Evolutionary conservation across 2,329 filamentous ascomycete genomes (phyloP).

Genomic region (Neurospora sp.): DNA sequence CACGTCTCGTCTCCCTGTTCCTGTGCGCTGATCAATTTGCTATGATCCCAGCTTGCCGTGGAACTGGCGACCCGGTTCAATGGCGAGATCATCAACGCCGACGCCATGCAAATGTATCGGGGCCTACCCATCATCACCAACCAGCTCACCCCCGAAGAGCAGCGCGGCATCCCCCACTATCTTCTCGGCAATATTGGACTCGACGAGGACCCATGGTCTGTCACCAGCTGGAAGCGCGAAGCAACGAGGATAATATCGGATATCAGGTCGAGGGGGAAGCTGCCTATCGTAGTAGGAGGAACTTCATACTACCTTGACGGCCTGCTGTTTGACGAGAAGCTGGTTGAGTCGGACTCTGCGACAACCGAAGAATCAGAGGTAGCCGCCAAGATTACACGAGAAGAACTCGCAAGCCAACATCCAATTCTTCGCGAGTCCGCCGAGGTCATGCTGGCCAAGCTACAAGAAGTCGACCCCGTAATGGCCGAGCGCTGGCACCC

Average conservation of each 20-base stretch:
- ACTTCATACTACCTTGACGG: slow-evolving; percentile 94
- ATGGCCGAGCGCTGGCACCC: slow-evolving; percentile 95
- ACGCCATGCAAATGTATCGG: slow-evolving; percentile 95
- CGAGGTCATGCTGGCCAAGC: slow-evolving; percentile 59
- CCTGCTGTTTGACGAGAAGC: slow-evolving; percentile 67
- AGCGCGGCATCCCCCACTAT: slow-evolving; percentile 75
- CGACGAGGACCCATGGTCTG: slow-evolving; percentile 72
- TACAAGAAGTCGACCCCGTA: slow-evolving; percentile 72
- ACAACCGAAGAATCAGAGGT: not conserved
- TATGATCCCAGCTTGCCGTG: slow-evolving; percentile 60
- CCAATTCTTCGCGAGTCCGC: slow-evolving; percentile 65
- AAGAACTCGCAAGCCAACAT: slow-evolving; percentile 37
- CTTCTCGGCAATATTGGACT: slow-evolving; percentile 70
- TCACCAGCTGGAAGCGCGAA: slow-evolving; percentile 64
- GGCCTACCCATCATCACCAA: slow-evolving; percentile 94
- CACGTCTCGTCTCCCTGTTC: not conserved
- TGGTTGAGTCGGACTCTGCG: slow-evolving; percentile 36
- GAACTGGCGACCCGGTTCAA: slow-evolving; percentile 74
- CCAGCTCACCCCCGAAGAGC: slow-evolving; percentile 69
- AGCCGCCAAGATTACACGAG: slow-evolving; percentile 12
- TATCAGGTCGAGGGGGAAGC: slow-evolving; percentile 64
- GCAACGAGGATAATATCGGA: slow-evolving; percentile 62
- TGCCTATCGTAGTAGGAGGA: slow-evolving; percentile 87
- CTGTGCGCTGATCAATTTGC: not conserved
- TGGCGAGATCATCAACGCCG: slow-evolving; percentile 92